phyloP scores from a whole-genome alignment of 2,329 filamentous ascomycete genomes.

The Penicillium sp. region DNA sequence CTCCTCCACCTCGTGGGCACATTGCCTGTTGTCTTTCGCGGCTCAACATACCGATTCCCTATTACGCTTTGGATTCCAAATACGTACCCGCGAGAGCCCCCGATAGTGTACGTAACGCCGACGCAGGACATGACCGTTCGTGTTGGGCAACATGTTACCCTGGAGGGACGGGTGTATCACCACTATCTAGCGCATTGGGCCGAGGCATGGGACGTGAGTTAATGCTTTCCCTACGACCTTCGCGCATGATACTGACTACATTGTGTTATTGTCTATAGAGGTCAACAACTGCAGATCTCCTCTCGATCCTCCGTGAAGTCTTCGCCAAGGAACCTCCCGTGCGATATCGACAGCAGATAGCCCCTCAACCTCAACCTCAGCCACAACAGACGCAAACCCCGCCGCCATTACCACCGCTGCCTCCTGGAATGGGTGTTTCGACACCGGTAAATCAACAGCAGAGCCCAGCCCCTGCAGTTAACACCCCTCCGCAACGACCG shows the following conservation, averaged over 20 bases:
- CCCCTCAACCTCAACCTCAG: slow-evolving; percentile 39
- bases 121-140: slow-evolving; percentile 86
- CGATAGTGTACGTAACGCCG: slow-evolving; percentile 86
- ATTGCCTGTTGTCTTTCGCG: slow-evolving; percentile 87
- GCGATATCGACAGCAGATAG: slow-evolving; percentile 63
- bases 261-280: slow-evolving; percentile 56
- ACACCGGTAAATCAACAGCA: slow-evolving; percentile 35
- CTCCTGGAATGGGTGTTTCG: slow-evolving; percentile 61
- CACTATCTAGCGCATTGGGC: slow-evolving; percentile 91
- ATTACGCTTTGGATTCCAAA: slow-evolving; percentile 93
- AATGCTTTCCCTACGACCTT: background rate
- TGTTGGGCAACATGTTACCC: slow-evolving; percentile 91
- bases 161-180: slow-evolving; percentile 92
- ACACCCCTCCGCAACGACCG: slow-evolving; percentile 40
- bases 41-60: slow-evolving; percentile 86
- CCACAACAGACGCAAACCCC: slow-evolving; percentile 49
- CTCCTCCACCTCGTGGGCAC: slow-evolving; percentile 86
- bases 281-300: slow-evolving; percentile 80
- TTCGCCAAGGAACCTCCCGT: slow-evolving; percentile 96
- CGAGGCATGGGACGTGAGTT: slow-evolving; percentile 84
- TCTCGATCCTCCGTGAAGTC: slow-evolving; percentile 79
- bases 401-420: slow-evolving; percentile 73
- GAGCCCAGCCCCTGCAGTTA: slow-evolving; percentile 18
- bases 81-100: slow-evolving; percentile 82
- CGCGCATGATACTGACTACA: background rate